Percentiles rank a stretch among this genome's conserved stretches.
These are phyloP conservation scores for Vicia sativa DNA, from an alignment of 306 rosid genomes.

Conservation along the genomic window DNA sequence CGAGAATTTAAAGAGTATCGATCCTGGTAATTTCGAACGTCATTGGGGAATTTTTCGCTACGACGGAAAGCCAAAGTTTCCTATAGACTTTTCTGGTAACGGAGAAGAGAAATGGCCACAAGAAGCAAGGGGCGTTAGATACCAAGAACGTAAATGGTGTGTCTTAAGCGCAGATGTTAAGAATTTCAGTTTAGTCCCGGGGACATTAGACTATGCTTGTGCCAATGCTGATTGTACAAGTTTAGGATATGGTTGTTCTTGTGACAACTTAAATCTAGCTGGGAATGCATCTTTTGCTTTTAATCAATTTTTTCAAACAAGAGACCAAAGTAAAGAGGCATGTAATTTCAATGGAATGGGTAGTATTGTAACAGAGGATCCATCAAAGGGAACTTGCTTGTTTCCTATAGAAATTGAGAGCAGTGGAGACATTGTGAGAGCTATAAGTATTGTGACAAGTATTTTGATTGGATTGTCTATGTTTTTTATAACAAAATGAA, in stretches of 20 bases:
- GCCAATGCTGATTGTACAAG: slow-evolving; percentile 61
- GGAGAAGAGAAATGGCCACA: slow-evolving; percentile 49
- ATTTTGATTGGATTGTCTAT: slow-evolving; percentile 38
- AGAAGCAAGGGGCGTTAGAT: slow-evolving; percentile 60
- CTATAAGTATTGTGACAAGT: neutral
- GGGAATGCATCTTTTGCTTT: slow-evolving; percentile 64
- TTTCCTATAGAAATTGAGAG: slow-evolving; percentile 58
- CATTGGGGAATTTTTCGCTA: slow-evolving; percentile 81
- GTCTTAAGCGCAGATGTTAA: slow-evolving; percentile 30
- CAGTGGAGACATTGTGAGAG: slow-evolving; percentile 37
- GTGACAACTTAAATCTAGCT: slow-evolving; percentile 38
- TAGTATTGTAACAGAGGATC: slow-evolving; percentile 47
- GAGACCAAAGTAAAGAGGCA: slow-evolving; percentile 60
- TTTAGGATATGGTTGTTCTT: slow-evolving; percentile 50
- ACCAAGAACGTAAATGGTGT: slow-evolving; percentile 69
- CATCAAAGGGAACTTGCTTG: slow-evolving; percentile 54
- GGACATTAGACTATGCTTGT: slow-evolving; percentile 55
- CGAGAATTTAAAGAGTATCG: slow-evolving; percentile 69
- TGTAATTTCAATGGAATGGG: slow-evolving; percentile 61
- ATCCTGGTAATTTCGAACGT: slow-evolving; percentile 70
- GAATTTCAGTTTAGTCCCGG: neutral
- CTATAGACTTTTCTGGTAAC: slow-evolving; percentile 57
- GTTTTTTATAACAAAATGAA: slow-evolving; percentile 26
- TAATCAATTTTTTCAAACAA: slow-evolving; percentile 63
- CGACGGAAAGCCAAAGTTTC: slow-evolving; percentile 70